These are phyloP conservation scores for Peronospora farinosa DNA, from an alignment of 352 stramenopile genomes.

Conservation along the genomic window DNA sequence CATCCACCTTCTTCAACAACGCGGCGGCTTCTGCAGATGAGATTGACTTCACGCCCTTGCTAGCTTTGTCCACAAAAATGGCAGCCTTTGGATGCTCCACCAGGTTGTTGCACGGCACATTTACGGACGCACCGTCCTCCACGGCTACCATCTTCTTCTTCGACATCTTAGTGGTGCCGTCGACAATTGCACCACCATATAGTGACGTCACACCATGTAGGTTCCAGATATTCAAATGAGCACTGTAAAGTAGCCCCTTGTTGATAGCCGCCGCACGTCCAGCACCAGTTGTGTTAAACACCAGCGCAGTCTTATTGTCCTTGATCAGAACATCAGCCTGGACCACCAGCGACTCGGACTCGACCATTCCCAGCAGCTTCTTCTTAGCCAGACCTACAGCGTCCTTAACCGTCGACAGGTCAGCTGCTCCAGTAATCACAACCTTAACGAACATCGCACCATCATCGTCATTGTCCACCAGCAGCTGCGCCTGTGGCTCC, in stretches of 20 bases:
- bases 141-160: slow-evolving; percentile 56
- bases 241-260: slow-evolving; percentile 53
- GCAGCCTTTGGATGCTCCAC: slow-evolving; percentile 56
- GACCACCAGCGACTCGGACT: slow-evolving; percentile 51
- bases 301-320: slow-evolving; percentile 55
- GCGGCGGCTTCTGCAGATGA: slow-evolving; percentile 38
- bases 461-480: slow-evolving; percentile 64
- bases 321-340: slow-evolving; percentile 52
- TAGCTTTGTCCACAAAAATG: slow-evolving; percentile 57
- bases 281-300: slow-evolving; percentile 58
- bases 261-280: slow-evolving; percentile 58
- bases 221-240: slow-evolving; percentile 71
- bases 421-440: slow-evolving; percentile 51
- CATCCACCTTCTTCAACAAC: slow-evolving; percentile 47
- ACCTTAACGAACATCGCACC: slow-evolving; percentile 62
- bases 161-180: slow-evolving; percentile 36
- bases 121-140: slow-evolving; percentile 43
- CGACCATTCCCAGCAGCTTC: slow-evolving; percentile 52
- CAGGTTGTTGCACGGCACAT: slow-evolving; percentile 76
- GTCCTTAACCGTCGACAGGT: slow-evolving; percentile 48
- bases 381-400: slow-evolving; percentile 64
- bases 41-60: slow-evolving; percentile 61
- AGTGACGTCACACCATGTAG: slow-evolving; percentile 56
- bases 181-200: slow-evolving; percentile 61
- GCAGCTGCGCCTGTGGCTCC: slow-evolving; percentile 48